These are phyloP conservation scores for Leishmania amazonensis DNA, from an alignment of 208 protist species.

Conservation along the genomic window DNA sequence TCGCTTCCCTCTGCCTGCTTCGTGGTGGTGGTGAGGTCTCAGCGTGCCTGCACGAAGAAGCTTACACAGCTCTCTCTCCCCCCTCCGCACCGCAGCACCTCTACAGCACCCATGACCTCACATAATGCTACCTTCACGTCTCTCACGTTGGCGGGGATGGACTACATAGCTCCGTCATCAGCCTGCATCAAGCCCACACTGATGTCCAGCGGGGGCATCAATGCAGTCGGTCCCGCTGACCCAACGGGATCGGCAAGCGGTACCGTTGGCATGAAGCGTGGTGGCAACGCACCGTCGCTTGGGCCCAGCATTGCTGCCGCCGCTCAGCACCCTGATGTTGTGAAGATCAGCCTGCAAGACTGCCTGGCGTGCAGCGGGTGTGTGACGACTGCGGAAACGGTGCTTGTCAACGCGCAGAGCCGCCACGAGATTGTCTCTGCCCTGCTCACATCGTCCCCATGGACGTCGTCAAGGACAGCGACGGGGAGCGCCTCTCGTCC, in stretches of 20 bases:
- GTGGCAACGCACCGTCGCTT: conserved; percentile 1
- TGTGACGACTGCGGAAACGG: conserved; percentile 97
- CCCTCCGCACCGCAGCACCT: background rate
- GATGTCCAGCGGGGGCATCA: background rate
- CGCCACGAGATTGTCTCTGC: conserved; percentile 44
- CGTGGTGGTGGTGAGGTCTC: background rate
- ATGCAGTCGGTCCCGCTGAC: background rate
- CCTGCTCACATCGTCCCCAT: background rate
- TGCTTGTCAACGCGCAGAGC: conserved; percentile 92
- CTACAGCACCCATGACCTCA: background rate
- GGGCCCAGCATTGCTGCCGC: background rate
- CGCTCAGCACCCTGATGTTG: conserved; percentile 24
- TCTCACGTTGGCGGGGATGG: conserved; percentile 79
- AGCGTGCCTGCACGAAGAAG: background rate
- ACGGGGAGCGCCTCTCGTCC: conserved; percentile 10
- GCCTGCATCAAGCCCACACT: conserved; percentile 59
- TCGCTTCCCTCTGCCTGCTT: background rate
- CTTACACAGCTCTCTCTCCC: background rate
- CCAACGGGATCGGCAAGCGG: background rate
- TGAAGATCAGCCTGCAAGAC: conserved; percentile 86
- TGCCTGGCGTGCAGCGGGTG: conserved; percentile 96
- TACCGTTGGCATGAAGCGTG: conserved; percentile 6
- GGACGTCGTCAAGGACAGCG: background rate
- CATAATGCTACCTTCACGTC: conserved; percentile 41
- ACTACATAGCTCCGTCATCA: conserved; percentile 85